phyloP scores from a whole-genome alignment of 768 basidiomycete genomes.

The Roridomyces roridus region DNA sequence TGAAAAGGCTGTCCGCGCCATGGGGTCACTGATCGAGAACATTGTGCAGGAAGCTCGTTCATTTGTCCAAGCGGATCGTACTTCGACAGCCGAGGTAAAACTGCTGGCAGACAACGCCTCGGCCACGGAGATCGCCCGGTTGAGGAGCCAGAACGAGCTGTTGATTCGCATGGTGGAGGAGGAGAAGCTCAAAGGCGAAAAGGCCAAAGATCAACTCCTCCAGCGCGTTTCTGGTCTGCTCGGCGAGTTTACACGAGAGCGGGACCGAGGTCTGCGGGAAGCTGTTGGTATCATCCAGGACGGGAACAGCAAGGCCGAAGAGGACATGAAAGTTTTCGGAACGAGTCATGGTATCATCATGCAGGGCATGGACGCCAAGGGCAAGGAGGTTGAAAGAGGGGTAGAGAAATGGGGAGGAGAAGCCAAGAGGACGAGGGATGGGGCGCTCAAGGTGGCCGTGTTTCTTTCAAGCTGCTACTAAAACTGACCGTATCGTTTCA shows the following conservation, averaged over 20 bases:
- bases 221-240: constrained; percentile 76
- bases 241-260: constrained; percentile 69
- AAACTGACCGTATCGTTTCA: constrained; percentile 30
- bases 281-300: constrained; percentile 58
- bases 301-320: constrained; percentile 62
- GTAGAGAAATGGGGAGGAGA: constrained; percentile 56
- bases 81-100: constrained; percentile 56
- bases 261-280: constrained; percentile 69
- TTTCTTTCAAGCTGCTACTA: not conserved
- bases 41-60: constrained; percentile 62
- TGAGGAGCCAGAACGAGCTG: constrained; percentile 74
- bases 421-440: constrained; percentile 61
- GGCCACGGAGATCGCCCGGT: constrained; percentile 59
- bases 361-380: constrained; percentile 46
- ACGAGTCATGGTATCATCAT: constrained; percentile 55
- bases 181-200: constrained; percentile 71
- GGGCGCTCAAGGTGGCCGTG: constrained; percentile 57
- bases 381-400: constrained; percentile 43
- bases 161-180: constrained; percentile 65
- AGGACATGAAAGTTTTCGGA: constrained; percentile 52
- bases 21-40: constrained; percentile 65
- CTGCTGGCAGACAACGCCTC: constrained; percentile 51
- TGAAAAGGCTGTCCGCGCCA: constrained; percentile 62
- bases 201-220: constrained; percentile 76
- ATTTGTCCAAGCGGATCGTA: constrained; percentile 62